Percentiles rank a stretch among this genome's conserved stretches.
These are phyloP conservation scores for Syzygium grande DNA, from an alignment of 345 rosid genomes.

Conservation along the genomic window DNA sequence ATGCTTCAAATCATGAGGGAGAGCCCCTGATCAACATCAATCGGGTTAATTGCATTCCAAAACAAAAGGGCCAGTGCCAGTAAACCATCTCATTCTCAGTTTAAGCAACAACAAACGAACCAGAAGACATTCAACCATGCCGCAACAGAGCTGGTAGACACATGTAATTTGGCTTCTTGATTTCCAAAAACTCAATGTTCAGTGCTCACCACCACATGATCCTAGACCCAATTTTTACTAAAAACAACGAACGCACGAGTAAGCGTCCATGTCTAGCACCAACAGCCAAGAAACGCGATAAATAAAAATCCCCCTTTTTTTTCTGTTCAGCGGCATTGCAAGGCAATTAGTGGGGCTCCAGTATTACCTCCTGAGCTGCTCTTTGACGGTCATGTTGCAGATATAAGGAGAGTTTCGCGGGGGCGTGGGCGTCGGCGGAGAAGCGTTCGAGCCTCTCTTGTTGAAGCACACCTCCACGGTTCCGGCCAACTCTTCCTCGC, in stretches of 20 bases:
- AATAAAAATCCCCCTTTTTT: background rate
- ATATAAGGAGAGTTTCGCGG: conserved; percentile 77
- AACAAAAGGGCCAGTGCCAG: background rate
- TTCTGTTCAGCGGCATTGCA: background rate
- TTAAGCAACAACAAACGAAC: background rate
- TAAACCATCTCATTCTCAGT: background rate
- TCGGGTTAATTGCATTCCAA: background rate
- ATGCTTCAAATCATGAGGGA: background rate
- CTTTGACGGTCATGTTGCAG: conserved; percentile 82
- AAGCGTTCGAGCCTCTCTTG: conserved; percentile 62
- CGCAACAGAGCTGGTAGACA: background rate
- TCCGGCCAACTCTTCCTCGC: conserved; percentile 54
- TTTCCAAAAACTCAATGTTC: background rate
- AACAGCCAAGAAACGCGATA: background rate
- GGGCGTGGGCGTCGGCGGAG: conserved; percentile 71
- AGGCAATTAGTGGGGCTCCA: background rate
- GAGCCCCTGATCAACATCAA: background rate
- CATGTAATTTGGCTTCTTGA: background rate
- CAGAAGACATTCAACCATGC: background rate
- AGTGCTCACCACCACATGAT: background rate
- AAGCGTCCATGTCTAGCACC: background rate
- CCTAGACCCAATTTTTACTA: background rate
- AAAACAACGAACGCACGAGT: background rate
- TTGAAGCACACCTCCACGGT: conserved; percentile 88
- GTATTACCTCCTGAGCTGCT: conserved; percentile 57